A percentile compares a stretch with the other conserved stretches of the same genome.
Conservation (phyloP, 2,329 filamentous ascomycete species). For the Fusarium hainanense region DNA sequence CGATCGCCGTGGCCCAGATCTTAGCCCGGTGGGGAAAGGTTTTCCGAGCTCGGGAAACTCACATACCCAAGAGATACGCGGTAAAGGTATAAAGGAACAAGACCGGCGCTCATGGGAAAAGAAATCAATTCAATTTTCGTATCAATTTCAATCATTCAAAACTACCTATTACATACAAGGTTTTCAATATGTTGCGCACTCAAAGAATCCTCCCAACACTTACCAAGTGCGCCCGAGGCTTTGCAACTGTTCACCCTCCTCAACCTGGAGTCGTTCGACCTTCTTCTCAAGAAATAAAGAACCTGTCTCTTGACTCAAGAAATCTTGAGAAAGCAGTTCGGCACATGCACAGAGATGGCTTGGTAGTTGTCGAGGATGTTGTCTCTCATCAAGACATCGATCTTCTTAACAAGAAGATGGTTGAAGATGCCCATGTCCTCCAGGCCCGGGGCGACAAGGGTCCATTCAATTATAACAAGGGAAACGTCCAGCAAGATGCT, state of each 20-base stretch:
- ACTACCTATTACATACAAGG: accelerated
- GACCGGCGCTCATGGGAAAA: neutral
- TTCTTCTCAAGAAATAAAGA: conserved; percentile 55
- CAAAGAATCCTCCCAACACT: conserved; percentile 13
- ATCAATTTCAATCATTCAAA: accelerated
- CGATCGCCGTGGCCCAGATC: neutral
- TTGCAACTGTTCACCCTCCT: conserved; percentile 14
- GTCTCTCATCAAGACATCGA: conserved; percentile 64
- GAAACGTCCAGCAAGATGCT: conserved; percentile 71
- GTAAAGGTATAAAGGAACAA: conserved; percentile 34
- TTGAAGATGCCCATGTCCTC: conserved; percentile 64
- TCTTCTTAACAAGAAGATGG: conserved; percentile 68
- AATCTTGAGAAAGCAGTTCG: conserved; percentile 68
- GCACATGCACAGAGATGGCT: conserved; percentile 63
- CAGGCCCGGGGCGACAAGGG: conserved; percentile 63
- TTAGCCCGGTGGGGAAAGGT: conserved; percentile 29
- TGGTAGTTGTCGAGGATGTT: conserved; percentile 66
- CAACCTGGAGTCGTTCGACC: conserved; percentile 47
- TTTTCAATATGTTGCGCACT: conserved; percentile 20
- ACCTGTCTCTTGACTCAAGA: conserved; percentile 53
- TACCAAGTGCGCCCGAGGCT: conserved; percentile 7
- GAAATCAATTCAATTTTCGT: neutral
- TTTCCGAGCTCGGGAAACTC: conserved; percentile 45
- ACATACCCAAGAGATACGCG: neutral
- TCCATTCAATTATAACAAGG: conserved; percentile 72